These are phyloP conservation scores for Dalbergia cultrata DNA, from an alignment of 306 rosid genomes.

Conservation along the genomic window DNA sequence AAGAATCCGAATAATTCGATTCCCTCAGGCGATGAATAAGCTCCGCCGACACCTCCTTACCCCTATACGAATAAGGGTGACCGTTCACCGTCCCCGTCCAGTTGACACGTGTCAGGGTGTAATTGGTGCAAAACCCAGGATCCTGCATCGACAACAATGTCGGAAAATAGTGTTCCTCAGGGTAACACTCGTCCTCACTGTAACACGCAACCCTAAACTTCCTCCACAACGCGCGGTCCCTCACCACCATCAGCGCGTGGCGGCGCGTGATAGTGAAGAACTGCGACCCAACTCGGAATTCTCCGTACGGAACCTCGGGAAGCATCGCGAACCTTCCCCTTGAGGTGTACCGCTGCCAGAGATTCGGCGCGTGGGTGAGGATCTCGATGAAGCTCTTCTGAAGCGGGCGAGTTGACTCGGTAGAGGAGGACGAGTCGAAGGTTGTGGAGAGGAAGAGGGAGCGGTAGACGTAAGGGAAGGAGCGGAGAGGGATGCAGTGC, in stretches of 20 bases:
- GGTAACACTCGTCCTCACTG: slow-evolving; percentile 74
- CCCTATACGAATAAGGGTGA: slow-evolving; percentile 75
- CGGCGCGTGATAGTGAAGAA: slow-evolving; percentile 77
- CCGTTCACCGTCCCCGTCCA: slow-evolving; percentile 92
- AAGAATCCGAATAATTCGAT: slow-evolving; percentile 80
- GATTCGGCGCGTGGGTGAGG: slow-evolving; percentile 56
- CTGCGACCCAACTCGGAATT: slow-evolving; percentile 91
- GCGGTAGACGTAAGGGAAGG: slow-evolving; percentile 68
- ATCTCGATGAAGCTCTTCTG: slow-evolving; percentile 76
- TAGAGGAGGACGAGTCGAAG: slow-evolving; percentile 55
- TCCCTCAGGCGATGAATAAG: slow-evolving; percentile 63
- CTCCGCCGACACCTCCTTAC: slow-evolving; percentile 63
- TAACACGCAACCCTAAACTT: slow-evolving; percentile 81
- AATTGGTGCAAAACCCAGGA: slow-evolving; percentile 75
- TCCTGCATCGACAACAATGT: slow-evolving; percentile 85
- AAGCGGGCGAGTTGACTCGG: slow-evolving; percentile 29
- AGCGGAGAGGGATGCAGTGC: slow-evolving; percentile 83
- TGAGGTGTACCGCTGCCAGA: slow-evolving; percentile 81
- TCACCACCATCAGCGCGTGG: slow-evolving; percentile 73
- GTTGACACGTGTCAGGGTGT: slow-evolving; percentile 82
- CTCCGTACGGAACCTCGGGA: slow-evolving; percentile 81
- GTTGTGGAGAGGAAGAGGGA: slow-evolving; percentile 67
- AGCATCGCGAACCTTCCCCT: slow-evolving; percentile 77
- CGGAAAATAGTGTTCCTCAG: slow-evolving; percentile 96
- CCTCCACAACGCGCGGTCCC: slow-evolving; percentile 80